Conservation (phyloP, 192 early-diverging fungal genomes). For the Allomyces macrogynus region DNA sequence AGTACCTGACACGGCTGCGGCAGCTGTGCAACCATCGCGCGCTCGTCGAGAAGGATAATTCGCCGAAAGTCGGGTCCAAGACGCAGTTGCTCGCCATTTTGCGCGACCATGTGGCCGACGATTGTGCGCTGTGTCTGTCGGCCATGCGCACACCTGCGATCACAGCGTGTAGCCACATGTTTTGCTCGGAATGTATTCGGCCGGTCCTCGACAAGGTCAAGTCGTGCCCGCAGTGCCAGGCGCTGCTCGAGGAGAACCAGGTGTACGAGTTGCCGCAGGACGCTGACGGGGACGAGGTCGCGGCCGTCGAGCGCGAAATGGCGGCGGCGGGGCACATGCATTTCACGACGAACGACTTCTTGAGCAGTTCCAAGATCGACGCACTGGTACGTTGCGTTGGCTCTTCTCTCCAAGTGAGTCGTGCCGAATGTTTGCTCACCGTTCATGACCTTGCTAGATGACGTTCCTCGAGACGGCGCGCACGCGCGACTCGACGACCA, state of each 20-base stretch:
- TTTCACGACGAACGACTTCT: too few species aligned
- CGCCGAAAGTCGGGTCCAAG: neutral
- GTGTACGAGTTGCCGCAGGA: neutral
- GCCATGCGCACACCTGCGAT: neutral
- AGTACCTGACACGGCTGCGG: neutral
- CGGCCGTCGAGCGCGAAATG: too few species aligned
- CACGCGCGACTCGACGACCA: neutral
- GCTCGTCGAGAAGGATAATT: neutral
- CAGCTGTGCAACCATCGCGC: neutral
- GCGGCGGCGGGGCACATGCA: too few species aligned
- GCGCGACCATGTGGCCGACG: neutral
- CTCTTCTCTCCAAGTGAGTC: too few species aligned
- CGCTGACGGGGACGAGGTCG: neutral
- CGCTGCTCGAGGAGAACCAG: neutral
- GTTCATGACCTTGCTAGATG: too few species aligned
- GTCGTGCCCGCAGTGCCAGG: neutral
- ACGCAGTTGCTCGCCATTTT: neutral
- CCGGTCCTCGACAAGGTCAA: neutral
- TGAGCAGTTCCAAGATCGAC: neutral
- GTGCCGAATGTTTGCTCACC: too few species aligned
- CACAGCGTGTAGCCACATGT: neutral
- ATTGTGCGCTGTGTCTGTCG: neutral
- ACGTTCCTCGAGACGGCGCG: neutral
- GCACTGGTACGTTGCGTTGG: neutral
- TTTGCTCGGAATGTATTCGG: neutral